Evolutionary conservation across 139 green algal genomes (phyloP), one percentile per base, ranked within the genome.

Genomic region (Chlorella sp.): DNA sequence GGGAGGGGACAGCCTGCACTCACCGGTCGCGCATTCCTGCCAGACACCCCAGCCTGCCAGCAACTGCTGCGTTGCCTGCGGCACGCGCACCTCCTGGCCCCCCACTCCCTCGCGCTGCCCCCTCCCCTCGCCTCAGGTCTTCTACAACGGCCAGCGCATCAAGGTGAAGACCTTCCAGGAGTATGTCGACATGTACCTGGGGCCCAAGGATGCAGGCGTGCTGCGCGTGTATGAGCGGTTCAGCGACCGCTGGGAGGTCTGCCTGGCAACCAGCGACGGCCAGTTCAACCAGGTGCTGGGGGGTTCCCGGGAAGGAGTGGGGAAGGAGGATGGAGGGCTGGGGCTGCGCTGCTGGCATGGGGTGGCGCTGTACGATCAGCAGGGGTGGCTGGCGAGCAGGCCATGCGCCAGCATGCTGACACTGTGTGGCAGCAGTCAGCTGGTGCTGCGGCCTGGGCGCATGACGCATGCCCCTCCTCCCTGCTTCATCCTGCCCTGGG

Each of bases 101-200:
- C 4, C 38, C n/a, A n/a, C n/a, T n/a, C n/a, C n/a, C n/a, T n/a
- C n/a, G n/a, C n/a, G n/a, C n/a, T 31, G 27, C 29, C 60, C 11
- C 63, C 33, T 67, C 0, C 7, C 19, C 15, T 59, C 4, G 41
- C 66, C 77, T 36, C 82, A 95, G 90, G 90, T 98, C 40, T 97
- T 85, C 73, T 86, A 96, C 55, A 98, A 99, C 82, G 95, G 93
- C 35, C 67, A 77, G 42, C 79, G 79, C 23, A 36, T 99, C 40
- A 77, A 84, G 15, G 82, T 99, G 48, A 97, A 97, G 86, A 87
- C 67, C 31, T 99, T 99, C 74, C 73, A 86, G 33, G 93, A 98
- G 48, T 99, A 99, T 79, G 92, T 97, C 31, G 88, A 95, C 68
- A 70, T 98, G 75, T 99, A 98, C 87, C 83, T 99, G 35, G 91